Evolutionary conservation across 176 grass and related monocot genomes (phyloP).

Genomic region (sorghum (Sorghum bicolor)): Sorghum_bicolor_NCBIv3 NC_012872.2:45496501-45497000

Average conservation of each 20-base stretch:
- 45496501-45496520: constrained; percentile 67
- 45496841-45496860: constrained; percentile 59
- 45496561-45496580: constrained; percentile 80
- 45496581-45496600: constrained; percentile 76
- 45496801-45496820: constrained; percentile 55
- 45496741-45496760: constrained; percentile 67
- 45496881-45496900: constrained; percentile 87
- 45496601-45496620: constrained; percentile 56
- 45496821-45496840: constrained; percentile 67
- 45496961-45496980: constrained; percentile 45
- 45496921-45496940: constrained; percentile 82
- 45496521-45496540: constrained; percentile 73
- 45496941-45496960: constrained; percentile 73
- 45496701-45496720: constrained; percentile 72
- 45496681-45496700: constrained; percentile 83
- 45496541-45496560: constrained; percentile 76
- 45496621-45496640: constrained; percentile 71
- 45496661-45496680: constrained; percentile 90
- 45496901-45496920: constrained; percentile 84
- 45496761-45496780: constrained; percentile 63
- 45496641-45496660: constrained; percentile 74
- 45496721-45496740: constrained; percentile 90
- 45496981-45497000: constrained; percentile 62
- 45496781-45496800: constrained; percentile 77
- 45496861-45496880: constrained; percentile 75